Percentiles rank a stretch among this genome's conserved stretches.
Evolutionary conservation across 2,329 filamentous ascomycete species (phyloP).

Genomic region (Clonostachys chloroleuca): DNA sequence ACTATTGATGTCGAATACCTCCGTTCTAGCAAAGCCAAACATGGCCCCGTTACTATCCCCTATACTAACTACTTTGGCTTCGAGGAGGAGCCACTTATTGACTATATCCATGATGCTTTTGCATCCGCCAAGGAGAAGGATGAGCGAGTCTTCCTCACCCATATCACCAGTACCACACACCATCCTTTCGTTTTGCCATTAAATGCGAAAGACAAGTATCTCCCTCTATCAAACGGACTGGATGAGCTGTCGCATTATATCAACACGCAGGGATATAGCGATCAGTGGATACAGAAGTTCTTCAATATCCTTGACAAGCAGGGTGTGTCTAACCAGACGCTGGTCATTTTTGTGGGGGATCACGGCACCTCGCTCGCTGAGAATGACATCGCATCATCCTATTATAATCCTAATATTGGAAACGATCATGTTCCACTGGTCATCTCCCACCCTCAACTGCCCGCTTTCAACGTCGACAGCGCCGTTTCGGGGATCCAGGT

Average conservation of each 20-base stretch:
- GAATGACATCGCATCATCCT: conserved; percentile 30
- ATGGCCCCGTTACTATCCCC: conserved; percentile 16
- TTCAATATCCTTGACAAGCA: conserved; percentile 32
- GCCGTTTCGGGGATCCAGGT: conserved; percentile 35
- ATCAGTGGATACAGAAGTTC: conserved; percentile 29
- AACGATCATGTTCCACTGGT: conserved; percentile 37
- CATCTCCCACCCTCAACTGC: conserved; percentile 35
- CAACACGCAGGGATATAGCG: conserved; percentile 31
- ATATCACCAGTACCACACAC: conserved; percentile 29
- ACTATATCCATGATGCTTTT: conserved; percentile 27
- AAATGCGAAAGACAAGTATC: conserved; percentile 16
- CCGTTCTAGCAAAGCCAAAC: conserved; percentile 16
- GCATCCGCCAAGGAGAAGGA: conserved; percentile 16
- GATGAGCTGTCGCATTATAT: conserved; percentile 28
- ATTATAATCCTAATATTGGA: conserved; percentile 34
- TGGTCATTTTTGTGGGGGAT: conserved; percentile 40
- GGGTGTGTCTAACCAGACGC: conserved; percentile 35
- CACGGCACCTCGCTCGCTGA: conserved; percentile 34
- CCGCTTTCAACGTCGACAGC: conserved; percentile 28
- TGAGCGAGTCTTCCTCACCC: conserved; percentile 24
- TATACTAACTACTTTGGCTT: conserved; percentile 37
- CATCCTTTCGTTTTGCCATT: conserved; percentile 34
- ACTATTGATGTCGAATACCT: conserved; percentile 20
- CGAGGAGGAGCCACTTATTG: conserved; percentile 30
- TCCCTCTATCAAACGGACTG: conserved; percentile 8